A percentile compares a stretch with the other conserved stretches of the same genome.
Evolutionary conservation across 331 rosid species (phyloP).

Genomic region (Phaseolus coccineus): DNA sequence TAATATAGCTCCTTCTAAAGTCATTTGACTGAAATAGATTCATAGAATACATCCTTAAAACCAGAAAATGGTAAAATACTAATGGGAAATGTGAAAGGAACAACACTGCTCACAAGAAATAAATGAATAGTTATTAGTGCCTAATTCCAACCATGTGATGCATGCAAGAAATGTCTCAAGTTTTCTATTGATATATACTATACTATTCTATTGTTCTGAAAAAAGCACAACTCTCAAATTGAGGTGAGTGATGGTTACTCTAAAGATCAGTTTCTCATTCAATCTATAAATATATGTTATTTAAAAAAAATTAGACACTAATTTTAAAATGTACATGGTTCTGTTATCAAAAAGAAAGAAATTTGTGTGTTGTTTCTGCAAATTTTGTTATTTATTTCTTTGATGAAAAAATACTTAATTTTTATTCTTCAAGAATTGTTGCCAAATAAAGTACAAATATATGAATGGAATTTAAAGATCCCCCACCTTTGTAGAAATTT

Average conservation of each 20-base stretch:
- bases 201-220: too few species aligned
- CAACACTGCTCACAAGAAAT: neutral
- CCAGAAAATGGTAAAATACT: neutral
- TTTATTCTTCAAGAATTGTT: neutral
- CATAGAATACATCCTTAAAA: neutral
- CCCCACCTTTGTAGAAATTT: slow-evolving; percentile 15
- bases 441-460: neutral
- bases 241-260: too few species aligned
- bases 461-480: neutral
- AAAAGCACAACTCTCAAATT: too few species aligned
- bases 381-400: neutral
- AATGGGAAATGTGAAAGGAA: neutral
- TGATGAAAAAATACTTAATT: neutral
- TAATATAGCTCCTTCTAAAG: too few species aligned
- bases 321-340: too few species aligned
- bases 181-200: too few species aligned
- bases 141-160: neutral
- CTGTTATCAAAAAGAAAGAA: too few species aligned
- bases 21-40: neutral
- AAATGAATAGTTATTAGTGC: neutral
- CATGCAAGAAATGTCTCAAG: neutral
- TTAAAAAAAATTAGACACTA: too few species aligned
- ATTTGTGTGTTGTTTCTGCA: neutral
- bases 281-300: too few species aligned
- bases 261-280: too few species aligned